These are phyloP conservation scores for Rhizoclosmatium globosum DNA, from an alignment of 192 early-diverging fungal species.

Conservation along the genomic window DNA sequence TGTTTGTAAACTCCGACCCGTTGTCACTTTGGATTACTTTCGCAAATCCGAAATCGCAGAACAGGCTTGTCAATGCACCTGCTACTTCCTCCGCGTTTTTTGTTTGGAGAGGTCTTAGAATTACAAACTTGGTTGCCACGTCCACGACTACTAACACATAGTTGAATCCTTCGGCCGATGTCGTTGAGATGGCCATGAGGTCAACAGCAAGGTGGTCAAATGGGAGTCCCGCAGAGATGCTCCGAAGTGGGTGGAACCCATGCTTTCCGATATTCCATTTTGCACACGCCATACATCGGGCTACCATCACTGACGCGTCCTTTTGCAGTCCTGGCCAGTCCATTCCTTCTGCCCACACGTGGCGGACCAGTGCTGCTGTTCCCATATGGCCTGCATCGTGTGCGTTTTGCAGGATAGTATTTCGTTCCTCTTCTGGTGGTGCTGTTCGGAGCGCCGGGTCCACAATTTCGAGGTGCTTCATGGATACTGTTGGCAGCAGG, in stretches of 20 bases:
- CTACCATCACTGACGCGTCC: neutral
- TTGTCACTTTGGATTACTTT: conserved; percentile 46
- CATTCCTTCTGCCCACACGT: neutral
- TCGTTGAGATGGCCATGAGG: neutral
- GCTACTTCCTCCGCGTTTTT: neutral
- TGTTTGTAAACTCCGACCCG: conserved; percentile 57
- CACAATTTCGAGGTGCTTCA: neutral
- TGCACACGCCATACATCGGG: neutral
- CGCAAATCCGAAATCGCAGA: conserved; percentile 38
- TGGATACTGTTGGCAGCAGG: too few relatives aligned
- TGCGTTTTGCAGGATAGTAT: neutral
- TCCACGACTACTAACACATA: neutral
- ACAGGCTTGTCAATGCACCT: neutral
- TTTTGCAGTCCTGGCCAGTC: neutral
- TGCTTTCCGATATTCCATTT: conserved; percentile 13
- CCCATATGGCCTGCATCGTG: neutral
- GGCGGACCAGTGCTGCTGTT: neutral
- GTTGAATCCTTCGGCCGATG: conserved; percentile 4
- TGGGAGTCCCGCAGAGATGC: conserved; percentile 1
- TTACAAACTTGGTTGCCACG: neutral
- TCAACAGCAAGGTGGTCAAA: conserved; percentile 9
- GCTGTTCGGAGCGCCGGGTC: neutral
- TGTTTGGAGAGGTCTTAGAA: neutral
- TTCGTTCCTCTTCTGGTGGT: neutral
- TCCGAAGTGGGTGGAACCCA: neutral